Evolutionary conservation across 2,329 filamentous ascomycete species (phyloP).

Genomic region (Ophiocordyceps unilateralis): DNA sequence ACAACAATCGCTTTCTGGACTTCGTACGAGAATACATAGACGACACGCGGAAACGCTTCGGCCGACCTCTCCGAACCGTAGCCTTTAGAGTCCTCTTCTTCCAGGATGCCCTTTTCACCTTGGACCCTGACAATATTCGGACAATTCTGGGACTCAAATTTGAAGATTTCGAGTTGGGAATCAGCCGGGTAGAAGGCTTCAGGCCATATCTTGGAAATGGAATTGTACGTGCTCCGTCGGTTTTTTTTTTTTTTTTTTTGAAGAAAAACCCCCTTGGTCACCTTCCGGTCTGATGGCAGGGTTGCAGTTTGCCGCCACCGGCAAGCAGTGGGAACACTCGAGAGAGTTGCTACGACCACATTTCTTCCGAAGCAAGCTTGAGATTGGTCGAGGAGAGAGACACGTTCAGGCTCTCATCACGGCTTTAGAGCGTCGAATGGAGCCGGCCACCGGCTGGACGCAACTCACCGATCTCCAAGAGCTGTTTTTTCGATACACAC

Average conservation of each 20-base stretch:
- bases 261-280: background rate
- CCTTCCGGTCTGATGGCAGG: background rate
- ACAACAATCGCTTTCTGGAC: conserved; percentile 5
- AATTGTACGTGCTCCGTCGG: conserved; percentile 7
- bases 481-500: conserved; percentile 29
- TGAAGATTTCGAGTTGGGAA: conserved; percentile 10
- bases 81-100: conserved; percentile 5
- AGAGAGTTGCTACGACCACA: conserved; percentile 21
- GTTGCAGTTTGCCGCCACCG: conserved; percentile 15
- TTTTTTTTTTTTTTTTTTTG: no score
- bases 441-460: conserved; percentile 17
- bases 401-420: conserved; percentile 16
- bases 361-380: conserved; percentile 24
- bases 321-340: conserved; percentile 18
- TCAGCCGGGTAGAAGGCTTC: conserved; percentile 9
- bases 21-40: conserved; percentile 2
- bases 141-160: conserved; percentile 10
- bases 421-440: conserved; percentile 8
- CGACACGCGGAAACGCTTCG: conserved; percentile 1
- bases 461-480: conserved; percentile 23
- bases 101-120: conserved; percentile 6
- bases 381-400: conserved; percentile 22
- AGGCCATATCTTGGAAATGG: conserved; percentile 25
- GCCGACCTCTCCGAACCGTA: conserved; percentile 7
- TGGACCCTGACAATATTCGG: conserved; percentile 12